phyloP scores from a whole-genome alignment of 441 rosid genomes.

The Raphanus hybrid region DNA sequence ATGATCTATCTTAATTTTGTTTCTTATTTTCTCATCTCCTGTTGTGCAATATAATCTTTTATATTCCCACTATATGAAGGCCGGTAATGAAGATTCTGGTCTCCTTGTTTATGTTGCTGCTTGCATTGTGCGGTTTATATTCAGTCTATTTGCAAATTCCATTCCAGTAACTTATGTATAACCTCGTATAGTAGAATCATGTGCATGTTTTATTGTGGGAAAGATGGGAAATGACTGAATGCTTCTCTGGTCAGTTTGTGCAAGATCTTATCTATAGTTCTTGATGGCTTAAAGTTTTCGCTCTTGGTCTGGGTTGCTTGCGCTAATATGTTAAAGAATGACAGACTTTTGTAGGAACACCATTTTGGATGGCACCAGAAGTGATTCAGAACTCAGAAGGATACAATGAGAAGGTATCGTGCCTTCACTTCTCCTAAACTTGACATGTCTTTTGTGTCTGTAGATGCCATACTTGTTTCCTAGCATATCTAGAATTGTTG shows the following conservation, averaged over 20 bases:
- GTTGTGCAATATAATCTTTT: no score
- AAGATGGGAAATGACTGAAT: constrained; percentile 23
- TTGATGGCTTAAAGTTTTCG: background rate
- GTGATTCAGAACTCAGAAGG: constrained; percentile 97
- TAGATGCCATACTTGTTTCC: constrained; percentile 13
- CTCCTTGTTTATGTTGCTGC: constrained; percentile 4
- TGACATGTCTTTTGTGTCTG: constrained; percentile 20
- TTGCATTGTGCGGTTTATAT: constrained; percentile 14
- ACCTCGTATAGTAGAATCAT: background rate
- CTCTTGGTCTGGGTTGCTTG: constrained; percentile 27
- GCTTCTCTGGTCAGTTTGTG: constrained; percentile 3
- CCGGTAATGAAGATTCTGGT: background rate
- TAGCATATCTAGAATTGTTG: constrained; percentile 3
- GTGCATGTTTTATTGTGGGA: background rate
- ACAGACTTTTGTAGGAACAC: constrained; percentile 99
- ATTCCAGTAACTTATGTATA: background rate
- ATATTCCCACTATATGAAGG: background rate
- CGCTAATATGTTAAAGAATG: constrained; percentile 53
- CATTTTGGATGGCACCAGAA: constrained; percentile 99
- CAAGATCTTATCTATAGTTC: background rate
- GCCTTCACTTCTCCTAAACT: constrained; percentile 12
- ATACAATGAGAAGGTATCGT: constrained; percentile 84
- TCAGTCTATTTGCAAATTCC: background rate
- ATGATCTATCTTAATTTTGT: constrained; percentile 3
- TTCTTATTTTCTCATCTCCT: no score